Percentiles rank a stretch among this genome's conserved stretches.
These are phyloP conservation scores for Maudiozyma bulderi DNA, from an alignment of 805 yeast genomes.

Conservation along the genomic window DNA sequence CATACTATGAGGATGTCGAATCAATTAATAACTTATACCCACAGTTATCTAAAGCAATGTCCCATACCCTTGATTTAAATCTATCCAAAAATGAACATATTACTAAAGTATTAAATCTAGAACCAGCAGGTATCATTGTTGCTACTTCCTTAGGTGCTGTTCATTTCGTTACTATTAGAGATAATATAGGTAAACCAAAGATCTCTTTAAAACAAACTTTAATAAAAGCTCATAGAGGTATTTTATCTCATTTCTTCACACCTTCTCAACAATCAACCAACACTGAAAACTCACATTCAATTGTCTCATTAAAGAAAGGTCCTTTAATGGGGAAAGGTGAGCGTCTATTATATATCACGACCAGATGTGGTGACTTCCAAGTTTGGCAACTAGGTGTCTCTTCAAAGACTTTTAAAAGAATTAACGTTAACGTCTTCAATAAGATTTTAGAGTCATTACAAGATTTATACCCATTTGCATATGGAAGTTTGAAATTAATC, in stretches of 20 bases:
- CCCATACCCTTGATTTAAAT: conserved; percentile 17
- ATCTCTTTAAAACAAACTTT: conserved; percentile 20
- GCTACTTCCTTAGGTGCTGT: conserved; percentile 66
- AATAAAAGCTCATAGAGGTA: conserved; percentile 28
- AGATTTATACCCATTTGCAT: conserved; percentile 44
- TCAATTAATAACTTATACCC: conserved; percentile 23
- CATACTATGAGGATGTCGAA: conserved; percentile 67
- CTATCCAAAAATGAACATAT: conserved; percentile 39
- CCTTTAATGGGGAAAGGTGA: conserved; percentile 42
- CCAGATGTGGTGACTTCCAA: conserved; percentile 37
- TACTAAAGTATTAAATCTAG: conserved; percentile 47
- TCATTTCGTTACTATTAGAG: conserved; percentile 52
- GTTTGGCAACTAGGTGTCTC: conserved; percentile 41
- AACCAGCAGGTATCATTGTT: conserved; percentile 64
- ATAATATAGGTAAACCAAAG: conserved; percentile 54
- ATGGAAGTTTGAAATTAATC: conserved; percentile 42
- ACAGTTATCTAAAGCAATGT: conserved; percentile 20
- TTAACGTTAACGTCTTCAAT: conserved; percentile 30
- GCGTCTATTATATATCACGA: conserved; percentile 33
- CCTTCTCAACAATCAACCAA: neutral
- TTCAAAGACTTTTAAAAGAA: conserved; percentile 33
- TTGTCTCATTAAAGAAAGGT: conserved; percentile 52
- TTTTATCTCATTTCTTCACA: conserved; percentile 25
- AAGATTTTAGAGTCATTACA: conserved; percentile 33
- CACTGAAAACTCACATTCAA: conserved; percentile 26